These are phyloP conservation scores for Kluyveromyces wickerhamii DNA, from an alignment of 805 yeast genomes.

Conservation along the genomic window DNA sequence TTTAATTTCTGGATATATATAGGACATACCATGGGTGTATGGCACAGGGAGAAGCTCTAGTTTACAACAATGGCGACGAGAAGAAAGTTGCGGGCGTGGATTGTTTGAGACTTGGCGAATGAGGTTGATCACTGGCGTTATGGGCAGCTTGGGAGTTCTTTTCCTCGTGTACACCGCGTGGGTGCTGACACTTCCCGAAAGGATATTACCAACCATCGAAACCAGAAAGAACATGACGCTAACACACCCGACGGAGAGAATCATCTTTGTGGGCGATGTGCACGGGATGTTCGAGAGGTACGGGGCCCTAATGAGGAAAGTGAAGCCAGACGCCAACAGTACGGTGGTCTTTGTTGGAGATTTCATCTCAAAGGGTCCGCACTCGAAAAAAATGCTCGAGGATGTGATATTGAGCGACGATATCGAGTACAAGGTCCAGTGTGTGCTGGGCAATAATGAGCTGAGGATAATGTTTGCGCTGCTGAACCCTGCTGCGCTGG, in stretches of 20 bases:
- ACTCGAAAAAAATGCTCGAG: constrained; percentile 61
- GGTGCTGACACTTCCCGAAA: neutral
- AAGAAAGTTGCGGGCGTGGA: no score
- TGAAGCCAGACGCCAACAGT: constrained; percentile 36
- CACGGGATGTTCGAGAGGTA: constrained; percentile 70
- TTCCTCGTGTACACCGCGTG: neutral
- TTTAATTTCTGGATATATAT: no score
- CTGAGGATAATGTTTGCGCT: constrained; percentile 51
- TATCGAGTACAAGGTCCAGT: constrained; percentile 43
- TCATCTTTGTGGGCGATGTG: constrained; percentile 76
- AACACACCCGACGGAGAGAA: constrained; percentile 27
- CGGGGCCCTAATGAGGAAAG: constrained; percentile 41
- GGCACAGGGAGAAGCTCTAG: no score
- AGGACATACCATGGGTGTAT: no score
- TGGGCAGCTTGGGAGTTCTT: no score
- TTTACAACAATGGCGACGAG: no score
- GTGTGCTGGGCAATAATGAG: constrained; percentile 89
- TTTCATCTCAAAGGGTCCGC: constrained; percentile 76
- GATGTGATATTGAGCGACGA: neutral
- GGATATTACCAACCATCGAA: neutral
- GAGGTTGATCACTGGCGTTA: no score
- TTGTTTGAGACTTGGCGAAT: no score
- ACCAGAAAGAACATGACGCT: neutral
- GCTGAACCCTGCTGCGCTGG: constrained; percentile 38
- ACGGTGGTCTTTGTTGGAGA: constrained; percentile 69